Evolutionary conservation across 2,329 filamentous ascomycete genomes (phyloP).

Genomic region (Metarhizium brunneum): DNA sequence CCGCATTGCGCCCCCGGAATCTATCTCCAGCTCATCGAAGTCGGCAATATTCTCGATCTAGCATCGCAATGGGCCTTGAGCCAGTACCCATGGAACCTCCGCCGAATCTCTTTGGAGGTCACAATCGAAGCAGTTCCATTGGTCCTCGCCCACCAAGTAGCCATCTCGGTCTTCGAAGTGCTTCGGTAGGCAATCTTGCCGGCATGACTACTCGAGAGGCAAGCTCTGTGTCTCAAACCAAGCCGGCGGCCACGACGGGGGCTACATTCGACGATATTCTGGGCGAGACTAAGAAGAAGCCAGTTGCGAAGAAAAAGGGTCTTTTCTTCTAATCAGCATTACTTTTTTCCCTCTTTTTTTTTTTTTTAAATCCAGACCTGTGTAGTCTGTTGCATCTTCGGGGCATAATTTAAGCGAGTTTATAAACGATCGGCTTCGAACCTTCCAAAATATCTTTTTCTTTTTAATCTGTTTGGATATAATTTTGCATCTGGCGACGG

Average conservation of each 20-base stretch:
- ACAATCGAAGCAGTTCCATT: conserved; percentile 26
- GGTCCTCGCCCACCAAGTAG: conserved; percentile 24
- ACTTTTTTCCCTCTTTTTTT: neutral
- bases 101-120: conserved; percentile 16
- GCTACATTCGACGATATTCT: conserved; percentile 42
- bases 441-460: neutral
- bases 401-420: neutral
- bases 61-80: conserved; percentile 34
- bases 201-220: conserved; percentile 11
- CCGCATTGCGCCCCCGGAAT: conserved; percentile 26
- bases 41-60: conserved; percentile 29
- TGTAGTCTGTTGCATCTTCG: neutral
- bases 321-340: conserved; percentile 25
- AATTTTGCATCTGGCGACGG: conserved; percentile 4
- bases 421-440: neutral
- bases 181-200: conserved; percentile 26
- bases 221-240: conserved; percentile 11
- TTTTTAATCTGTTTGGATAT: conserved; percentile 2
- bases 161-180: conserved; percentile 21
- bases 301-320: conserved; percentile 28
- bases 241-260: conserved; percentile 18
- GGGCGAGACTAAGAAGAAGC: conserved; percentile 20
- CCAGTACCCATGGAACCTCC: conserved; percentile 30
- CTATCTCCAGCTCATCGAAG: conserved; percentile 26
- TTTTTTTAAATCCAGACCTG: neutral